Percentiles rank a stretch among this genome's conserved stretches.
Evolutionary conservation across 176 grass and related monocot genomes (phyloP).

Genomic region (Otatea glauca): DNA sequence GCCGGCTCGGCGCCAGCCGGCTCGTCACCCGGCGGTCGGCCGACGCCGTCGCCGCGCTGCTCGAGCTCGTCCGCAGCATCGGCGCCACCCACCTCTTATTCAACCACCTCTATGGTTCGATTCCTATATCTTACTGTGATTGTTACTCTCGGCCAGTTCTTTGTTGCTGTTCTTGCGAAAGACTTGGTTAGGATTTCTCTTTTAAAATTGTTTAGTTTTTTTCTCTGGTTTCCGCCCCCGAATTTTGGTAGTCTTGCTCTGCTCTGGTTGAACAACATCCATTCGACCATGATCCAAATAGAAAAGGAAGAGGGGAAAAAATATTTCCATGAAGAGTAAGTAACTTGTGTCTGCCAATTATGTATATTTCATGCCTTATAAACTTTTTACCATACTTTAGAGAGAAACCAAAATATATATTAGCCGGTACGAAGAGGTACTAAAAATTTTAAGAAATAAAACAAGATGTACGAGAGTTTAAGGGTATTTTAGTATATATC

Average conservation of each 20-base stretch:
- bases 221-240: not conserved
- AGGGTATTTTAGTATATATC: too few species aligned
- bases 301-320: not conserved
- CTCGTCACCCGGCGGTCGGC: conserved; percentile 71
- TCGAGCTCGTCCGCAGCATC: conserved; percentile 70
- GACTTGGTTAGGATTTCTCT: not conserved
- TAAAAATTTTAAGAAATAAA: too few species aligned
- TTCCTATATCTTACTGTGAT: conserved; percentile 5
- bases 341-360: conserved; percentile 22
- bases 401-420: too few species aligned
- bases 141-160: not conserved
- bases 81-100: conserved; percentile 86
- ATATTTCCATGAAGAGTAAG: conserved; percentile 35
- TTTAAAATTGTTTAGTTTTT: not conserved
- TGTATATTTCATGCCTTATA: conserved; percentile 38
- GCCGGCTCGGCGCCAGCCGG: conserved; percentile 70
- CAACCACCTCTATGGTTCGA: conserved; percentile 93
- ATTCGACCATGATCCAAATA: conserved; percentile 32
- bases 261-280: conserved; percentile 27
- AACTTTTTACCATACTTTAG: too few species aligned
- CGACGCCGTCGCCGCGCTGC: conserved; percentile 71
- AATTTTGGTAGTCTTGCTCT: not conserved
- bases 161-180: conserved; percentile 26
- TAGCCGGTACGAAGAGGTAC: too few species aligned
- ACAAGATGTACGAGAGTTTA: too few species aligned